These are phyloP conservation scores for Saccharomyces jurei DNA, from an alignment of 805 yeast genomes.

Conservation along the genomic window DNA sequence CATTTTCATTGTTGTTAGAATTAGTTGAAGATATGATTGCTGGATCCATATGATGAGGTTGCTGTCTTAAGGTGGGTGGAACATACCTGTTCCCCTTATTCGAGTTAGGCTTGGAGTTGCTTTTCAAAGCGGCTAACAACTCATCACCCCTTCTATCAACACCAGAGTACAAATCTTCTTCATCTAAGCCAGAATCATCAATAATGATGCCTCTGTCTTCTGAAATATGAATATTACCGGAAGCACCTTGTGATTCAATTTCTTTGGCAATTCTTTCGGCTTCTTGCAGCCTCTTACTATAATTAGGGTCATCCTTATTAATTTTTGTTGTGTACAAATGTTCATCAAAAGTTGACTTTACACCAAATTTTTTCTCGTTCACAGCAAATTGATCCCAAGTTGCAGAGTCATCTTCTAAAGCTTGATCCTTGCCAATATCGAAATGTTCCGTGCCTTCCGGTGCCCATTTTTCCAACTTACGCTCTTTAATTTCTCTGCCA, in stretches of 20 bases:
- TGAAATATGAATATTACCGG: slow-evolving; percentile 72
- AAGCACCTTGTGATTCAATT: slow-evolving; percentile 57
- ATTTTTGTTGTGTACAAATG: slow-evolving; percentile 76
- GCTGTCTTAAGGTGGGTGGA: slow-evolving; percentile 29
- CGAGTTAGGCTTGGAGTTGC: slow-evolving; percentile 22
- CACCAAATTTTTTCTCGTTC: slow-evolving; percentile 85
- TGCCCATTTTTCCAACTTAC: slow-evolving; percentile 78
- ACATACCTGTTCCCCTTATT: slow-evolving; percentile 30
- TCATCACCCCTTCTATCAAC: slow-evolving; percentile 51
- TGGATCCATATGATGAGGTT: slow-evolving; percentile 30
- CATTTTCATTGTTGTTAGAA: slow-evolving; percentile 5
- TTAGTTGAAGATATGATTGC: slow-evolving; percentile 29
- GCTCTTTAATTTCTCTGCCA: slow-evolving; percentile 39
- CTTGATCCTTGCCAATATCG: slow-evolving; percentile 9
- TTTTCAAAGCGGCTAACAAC: slow-evolving; percentile 26
- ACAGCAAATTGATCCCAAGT: slow-evolving; percentile 92
- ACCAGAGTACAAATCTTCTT: slow-evolving; percentile 93
- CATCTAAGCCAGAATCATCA: slow-evolving; percentile 85
- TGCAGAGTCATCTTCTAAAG: slow-evolving; percentile 32
- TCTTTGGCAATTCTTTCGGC: slow-evolving; percentile 81
- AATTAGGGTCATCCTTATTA: slow-evolving; percentile 67
- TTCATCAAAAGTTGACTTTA: slow-evolving; percentile 75
- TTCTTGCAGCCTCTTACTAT: slow-evolving; percentile 47
- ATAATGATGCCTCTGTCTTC: slow-evolving; percentile 79
- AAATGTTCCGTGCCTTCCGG: slow-evolving; percentile 43